Evolutionary conservation across 768 basidiomycete genomes (phyloP).

Genomic region (Xanthoconium purpureum): DNA sequence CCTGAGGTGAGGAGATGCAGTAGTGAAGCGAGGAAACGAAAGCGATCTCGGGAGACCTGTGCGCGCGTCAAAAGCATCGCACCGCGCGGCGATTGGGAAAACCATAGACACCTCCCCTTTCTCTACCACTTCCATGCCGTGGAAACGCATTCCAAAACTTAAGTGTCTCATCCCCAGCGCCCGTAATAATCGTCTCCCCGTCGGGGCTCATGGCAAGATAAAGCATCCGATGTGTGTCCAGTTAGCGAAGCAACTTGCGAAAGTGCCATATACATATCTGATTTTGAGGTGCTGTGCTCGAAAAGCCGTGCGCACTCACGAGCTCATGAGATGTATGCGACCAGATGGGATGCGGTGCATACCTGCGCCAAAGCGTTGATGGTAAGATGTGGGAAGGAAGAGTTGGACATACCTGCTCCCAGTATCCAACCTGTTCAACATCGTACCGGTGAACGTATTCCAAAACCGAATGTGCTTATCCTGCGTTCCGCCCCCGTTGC

Average conservation of each 20-base stretch:
- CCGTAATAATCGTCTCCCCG: conserved; percentile 96
- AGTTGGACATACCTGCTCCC: conserved; percentile 69
- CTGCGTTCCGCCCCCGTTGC: conserved; percentile 98
- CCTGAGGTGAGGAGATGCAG: conserved; percentile 6
- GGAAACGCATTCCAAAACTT: conserved; percentile 98
- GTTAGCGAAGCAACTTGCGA: conserved; percentile 93
- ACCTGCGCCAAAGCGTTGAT: conserved; percentile 52
- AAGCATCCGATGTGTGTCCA: conserved; percentile 92
- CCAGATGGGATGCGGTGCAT: conserved; percentile 97
- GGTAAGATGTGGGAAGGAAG: neutral
- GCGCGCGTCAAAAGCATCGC: conserved; percentile 5
- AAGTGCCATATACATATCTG: conserved; percentile 93
- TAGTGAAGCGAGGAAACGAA: neutral
- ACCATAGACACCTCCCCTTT: too few species aligned
- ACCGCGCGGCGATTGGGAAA: neutral
- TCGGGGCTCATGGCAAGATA: conserved; percentile 98
- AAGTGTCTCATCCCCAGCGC: conserved; percentile 96
- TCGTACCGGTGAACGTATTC: conserved; percentile 84
- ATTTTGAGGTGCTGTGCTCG: conserved; percentile 89
- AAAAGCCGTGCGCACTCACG: conserved; percentile 97
- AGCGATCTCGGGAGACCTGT: neutral
- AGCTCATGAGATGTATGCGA: conserved; percentile 93
- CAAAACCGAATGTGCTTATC: conserved; percentile 98
- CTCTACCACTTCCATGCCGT: too few species aligned
- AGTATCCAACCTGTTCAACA: conserved; percentile 88